Evolutionary conservation across 2,329 filamentous ascomycete genomes (phyloP).

Genomic region (Aspergillus floridensis): DNA sequence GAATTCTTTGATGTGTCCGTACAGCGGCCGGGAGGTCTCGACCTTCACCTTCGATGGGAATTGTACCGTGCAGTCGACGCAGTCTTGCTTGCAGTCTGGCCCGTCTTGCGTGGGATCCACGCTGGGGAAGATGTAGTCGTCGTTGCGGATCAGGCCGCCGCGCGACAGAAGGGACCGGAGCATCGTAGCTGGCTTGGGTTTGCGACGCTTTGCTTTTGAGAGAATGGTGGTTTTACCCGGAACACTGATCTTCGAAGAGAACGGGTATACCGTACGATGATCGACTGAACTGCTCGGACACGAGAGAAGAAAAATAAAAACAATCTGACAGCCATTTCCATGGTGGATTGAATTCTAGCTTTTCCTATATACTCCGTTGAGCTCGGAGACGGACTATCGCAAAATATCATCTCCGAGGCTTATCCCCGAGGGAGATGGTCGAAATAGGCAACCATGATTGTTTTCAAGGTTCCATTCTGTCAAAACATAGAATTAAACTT

Average conservation of each 20-base stretch:
- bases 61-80: conserved; percentile 37
- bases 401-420: not conserved
- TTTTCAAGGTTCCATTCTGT: not conserved
- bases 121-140: conserved; percentile 37
- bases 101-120: conserved; percentile 35
- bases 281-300: too few species aligned
- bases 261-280: too few species aligned
- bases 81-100: conserved; percentile 35
- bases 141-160: conserved; percentile 17
- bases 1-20: conserved; percentile 38
- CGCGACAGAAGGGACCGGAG: conserved; percentile 33
- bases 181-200: conserved; percentile 20
- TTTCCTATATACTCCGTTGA: not conserved
- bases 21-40: conserved; percentile 30
- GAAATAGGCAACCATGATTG: not conserved
- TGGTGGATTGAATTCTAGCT: not conserved
- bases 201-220: not conserved
- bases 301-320: too few species aligned
- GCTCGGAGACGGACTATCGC: not conserved
- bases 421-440: not conserved
- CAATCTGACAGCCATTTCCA: not conserved
- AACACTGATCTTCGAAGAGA: too few species aligned
- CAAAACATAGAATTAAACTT: not conserved
- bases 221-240: not conserved
- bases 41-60: conserved; percentile 38